Conservation (phyloP, 2,329 filamentous ascomycete genomes). For the Penicillium aurantiogriseum region DNA sequence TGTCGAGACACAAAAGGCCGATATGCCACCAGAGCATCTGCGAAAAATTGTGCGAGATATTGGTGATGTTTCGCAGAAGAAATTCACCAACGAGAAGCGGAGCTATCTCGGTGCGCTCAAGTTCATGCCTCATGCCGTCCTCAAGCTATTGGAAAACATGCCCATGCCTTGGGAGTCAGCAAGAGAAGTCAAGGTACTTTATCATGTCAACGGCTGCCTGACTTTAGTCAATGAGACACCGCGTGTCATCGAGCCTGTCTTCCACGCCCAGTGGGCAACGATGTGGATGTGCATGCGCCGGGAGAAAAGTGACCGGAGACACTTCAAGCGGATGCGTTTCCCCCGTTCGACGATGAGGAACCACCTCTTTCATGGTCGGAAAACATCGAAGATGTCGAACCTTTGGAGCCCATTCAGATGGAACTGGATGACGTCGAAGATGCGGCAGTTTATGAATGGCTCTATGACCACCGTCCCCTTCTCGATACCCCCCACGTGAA, state of each 20-base stretch:
- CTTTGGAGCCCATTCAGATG: constrained; percentile 96
- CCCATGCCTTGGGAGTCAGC: constrained; percentile 99
- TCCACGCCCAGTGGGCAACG: constrained; percentile 97
- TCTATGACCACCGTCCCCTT: constrained; percentile 91
- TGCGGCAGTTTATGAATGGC: constrained; percentile 88
- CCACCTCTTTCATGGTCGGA: constrained; percentile 97
- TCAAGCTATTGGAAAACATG: constrained; percentile 99
- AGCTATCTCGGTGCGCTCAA: constrained; percentile 96
- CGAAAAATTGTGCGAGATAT: constrained; percentile 99
- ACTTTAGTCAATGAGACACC: constrained; percentile 96
- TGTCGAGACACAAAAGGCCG: constrained; percentile 95
- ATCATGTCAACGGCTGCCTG: constrained; percentile 96
- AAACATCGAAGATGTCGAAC: constrained; percentile 98
- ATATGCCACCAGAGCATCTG: constrained; percentile 97
- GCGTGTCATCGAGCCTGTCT: constrained; percentile 94
- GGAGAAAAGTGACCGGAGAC: constrained; percentile 90
- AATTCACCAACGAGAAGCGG: constrained; percentile 97
- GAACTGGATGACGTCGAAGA: constrained; percentile 95
- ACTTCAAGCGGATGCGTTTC: constrained; percentile 99
- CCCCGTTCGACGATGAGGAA: constrained; percentile 97
- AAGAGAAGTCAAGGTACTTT: constrained; percentile 94
- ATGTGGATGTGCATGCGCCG: constrained; percentile 99
- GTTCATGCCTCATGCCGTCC: constrained; percentile 97
- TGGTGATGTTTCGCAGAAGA: constrained; percentile 98
- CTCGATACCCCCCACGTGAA: constrained; percentile 92